Evolutionary conservation across 352 stramenopile genomes (phyloP).

Genomic region (Heterotrichella gracilis): DNA sequence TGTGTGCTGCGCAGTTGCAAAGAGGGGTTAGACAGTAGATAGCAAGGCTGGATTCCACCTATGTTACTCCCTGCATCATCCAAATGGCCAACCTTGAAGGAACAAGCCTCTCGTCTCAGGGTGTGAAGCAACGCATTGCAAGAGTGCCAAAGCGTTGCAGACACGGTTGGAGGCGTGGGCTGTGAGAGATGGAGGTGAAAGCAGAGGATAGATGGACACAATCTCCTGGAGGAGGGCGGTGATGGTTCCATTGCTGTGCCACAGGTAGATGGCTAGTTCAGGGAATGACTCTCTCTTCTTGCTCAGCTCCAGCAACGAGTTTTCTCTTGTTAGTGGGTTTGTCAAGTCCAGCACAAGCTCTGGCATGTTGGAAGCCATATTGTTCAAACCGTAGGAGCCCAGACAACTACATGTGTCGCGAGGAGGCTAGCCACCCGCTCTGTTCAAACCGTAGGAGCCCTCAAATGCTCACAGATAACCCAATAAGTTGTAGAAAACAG

Average conservation of each 20-base stretch:
- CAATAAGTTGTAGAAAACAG: no score
- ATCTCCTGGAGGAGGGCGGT: constrained; percentile 86
- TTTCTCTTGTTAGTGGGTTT: constrained; percentile 41
- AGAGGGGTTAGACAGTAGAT: no score
- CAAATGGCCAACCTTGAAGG: constrained; percentile 37
- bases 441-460: no score
- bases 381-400: no score
- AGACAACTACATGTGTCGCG: no score
- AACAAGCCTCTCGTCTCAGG: constrained; percentile 73
- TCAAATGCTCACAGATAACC: no score
- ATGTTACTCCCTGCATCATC: no score
- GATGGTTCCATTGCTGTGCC: constrained; percentile 81
- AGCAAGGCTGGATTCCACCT: no score
- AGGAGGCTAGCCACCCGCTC: no score
- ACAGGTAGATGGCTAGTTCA: constrained; percentile 82
- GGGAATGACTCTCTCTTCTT: constrained; percentile 87
- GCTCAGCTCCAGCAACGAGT: constrained; percentile 74
- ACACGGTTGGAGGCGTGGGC: constrained; percentile 78
- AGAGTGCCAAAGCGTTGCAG: constrained; percentile 80
- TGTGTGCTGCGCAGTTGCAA: constrained; percentile 42
- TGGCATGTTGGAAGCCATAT: no score
- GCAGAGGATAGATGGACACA: constrained; percentile 77
- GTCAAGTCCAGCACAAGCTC: constrained; percentile 18
- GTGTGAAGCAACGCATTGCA: constrained; percentile 90
- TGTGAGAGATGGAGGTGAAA: constrained; percentile 75